These are phyloP conservation scores for Rhodotorula sp. DNA, from an alignment of 1,284 basidiomycete species.

Conservation along the genomic window DNA sequence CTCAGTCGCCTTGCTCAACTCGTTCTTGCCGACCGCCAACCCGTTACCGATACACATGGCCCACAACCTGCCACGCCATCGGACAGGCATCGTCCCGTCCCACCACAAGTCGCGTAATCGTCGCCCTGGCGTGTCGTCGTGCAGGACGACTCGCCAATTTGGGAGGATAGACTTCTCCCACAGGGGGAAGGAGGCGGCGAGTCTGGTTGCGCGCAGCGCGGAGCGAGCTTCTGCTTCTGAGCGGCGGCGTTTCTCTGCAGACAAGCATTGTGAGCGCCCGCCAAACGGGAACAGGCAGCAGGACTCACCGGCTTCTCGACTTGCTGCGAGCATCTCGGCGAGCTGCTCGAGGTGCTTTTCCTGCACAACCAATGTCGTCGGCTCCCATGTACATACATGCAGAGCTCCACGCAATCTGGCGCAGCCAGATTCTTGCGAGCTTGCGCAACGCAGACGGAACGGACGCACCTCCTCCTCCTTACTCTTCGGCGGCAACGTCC, in stretches of 20 bases:
- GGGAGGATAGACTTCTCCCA: constrained; percentile 81
- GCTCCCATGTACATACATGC: too few species aligned
- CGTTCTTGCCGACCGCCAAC: constrained; percentile 81
- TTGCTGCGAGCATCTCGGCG: constrained; percentile 40
- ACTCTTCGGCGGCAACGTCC: constrained; percentile 43
- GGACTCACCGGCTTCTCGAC: constrained; percentile 36
- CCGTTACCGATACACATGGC: constrained; percentile 82
- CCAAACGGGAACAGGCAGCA: neutral
- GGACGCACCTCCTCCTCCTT: constrained; percentile 41
- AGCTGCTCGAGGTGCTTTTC: constrained; percentile 42
- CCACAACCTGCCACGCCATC: constrained; percentile 83
- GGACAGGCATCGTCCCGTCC: constrained; percentile 76
- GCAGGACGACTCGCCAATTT: constrained; percentile 70
- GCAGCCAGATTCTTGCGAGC: too few species aligned
- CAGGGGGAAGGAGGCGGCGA: constrained; percentile 65
- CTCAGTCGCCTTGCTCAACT: constrained; percentile 62
- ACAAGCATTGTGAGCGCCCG: neutral
- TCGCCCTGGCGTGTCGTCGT: constrained; percentile 56
- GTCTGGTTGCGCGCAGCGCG: constrained; percentile 7
- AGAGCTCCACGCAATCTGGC: too few species aligned
- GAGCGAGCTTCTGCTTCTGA: constrained; percentile 8
- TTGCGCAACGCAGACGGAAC: neutral
- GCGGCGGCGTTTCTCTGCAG: constrained; percentile 22
- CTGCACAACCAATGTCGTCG: too few species aligned
- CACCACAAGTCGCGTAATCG: constrained; percentile 79